Percentiles rank a stretch among this genome's conserved stretches.
Conservation (phyloP, 2,329 filamentous ascomycete species). For the Didymella exigua region DNA sequence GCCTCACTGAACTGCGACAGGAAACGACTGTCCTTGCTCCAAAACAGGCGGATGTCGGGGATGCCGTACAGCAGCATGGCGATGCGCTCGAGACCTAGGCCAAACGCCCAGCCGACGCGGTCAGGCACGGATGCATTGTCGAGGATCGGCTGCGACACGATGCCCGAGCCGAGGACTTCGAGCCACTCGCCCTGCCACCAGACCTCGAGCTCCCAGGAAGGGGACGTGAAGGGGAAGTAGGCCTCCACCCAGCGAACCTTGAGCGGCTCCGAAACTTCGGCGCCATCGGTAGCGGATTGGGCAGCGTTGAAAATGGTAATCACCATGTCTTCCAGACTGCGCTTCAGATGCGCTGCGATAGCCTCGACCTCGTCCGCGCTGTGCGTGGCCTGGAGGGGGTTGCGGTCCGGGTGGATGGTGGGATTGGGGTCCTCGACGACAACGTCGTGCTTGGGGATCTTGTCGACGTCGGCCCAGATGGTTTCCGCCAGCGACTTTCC, state of each 20-base stretch:
- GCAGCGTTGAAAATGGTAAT: slow-evolving; percentile 85
- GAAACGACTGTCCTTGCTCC: slow-evolving; percentile 85
- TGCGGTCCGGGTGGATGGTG: slow-evolving; percentile 74
- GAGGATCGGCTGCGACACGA: slow-evolving; percentile 83
- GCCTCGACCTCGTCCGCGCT: slow-evolving; percentile 78
- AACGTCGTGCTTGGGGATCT: slow-evolving; percentile 74
- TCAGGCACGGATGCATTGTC: slow-evolving; percentile 75
- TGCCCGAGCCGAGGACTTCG: slow-evolving; percentile 90
- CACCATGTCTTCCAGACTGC: slow-evolving; percentile 86
- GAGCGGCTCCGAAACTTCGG: slow-evolving; percentile 65
- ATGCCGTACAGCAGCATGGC: slow-evolving; percentile 98
- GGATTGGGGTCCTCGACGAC: slow-evolving; percentile 84
- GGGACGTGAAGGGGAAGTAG: slow-evolving; percentile 96
- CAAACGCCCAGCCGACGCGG: slow-evolving; percentile 92
- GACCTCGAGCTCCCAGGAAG: slow-evolving; percentile 95
- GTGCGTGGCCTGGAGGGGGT: slow-evolving; percentile 82
- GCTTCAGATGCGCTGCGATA: slow-evolving; percentile 83
- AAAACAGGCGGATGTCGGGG: slow-evolving; percentile 95
- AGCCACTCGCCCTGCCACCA: slow-evolving; percentile 96
- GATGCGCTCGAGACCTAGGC: slow-evolving; percentile 89
- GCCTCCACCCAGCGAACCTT: slow-evolving; percentile 94
- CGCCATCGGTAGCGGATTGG: slow-evolving; percentile 60
- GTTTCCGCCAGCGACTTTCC: slow-evolving; percentile 60
- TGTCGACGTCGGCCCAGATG: slow-evolving; percentile 72
- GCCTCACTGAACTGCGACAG: slow-evolving; percentile 73